Percentiles rank a stretch among this genome's conserved stretches.
Conservation (phyloP, 2,329 filamentous ascomycete species). For the Rutstroemia sp. region DNA sequence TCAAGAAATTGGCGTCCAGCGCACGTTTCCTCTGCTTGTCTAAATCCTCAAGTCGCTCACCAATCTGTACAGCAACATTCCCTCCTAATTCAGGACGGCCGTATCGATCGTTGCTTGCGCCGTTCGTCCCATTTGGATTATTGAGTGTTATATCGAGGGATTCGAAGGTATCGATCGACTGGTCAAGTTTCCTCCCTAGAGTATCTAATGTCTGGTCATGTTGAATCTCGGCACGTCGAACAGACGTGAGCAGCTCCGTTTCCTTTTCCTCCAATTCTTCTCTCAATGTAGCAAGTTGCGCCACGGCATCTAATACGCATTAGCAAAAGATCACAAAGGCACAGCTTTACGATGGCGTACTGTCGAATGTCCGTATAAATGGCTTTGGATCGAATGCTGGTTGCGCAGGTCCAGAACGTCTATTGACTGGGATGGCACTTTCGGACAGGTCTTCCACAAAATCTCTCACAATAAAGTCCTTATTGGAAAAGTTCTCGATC, state of each 20-base stretch:
- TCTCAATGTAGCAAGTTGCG: slow-evolving; percentile 61
- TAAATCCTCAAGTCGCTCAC: slow-evolving; percentile 86
- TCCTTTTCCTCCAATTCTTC: slow-evolving; percentile 86
- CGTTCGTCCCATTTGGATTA: slow-evolving; percentile 40
- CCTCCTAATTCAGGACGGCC: slow-evolving; percentile 55
- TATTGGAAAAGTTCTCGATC: slow-evolving; percentile 78
- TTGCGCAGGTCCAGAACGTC: slow-evolving; percentile 63
- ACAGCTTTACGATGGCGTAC: slow-evolving; percentile 32
- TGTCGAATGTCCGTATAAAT: slow-evolving; percentile 89
- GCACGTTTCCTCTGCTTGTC: slow-evolving; percentile 86
- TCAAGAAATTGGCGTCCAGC: slow-evolving; percentile 87
- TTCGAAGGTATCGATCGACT: slow-evolving; percentile 88
- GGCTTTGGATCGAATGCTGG: slow-evolving; percentile 88
- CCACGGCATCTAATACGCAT: slow-evolving; percentile 46
- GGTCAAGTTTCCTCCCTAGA: slow-evolving; percentile 80
- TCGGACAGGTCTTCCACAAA: slow-evolving; percentile 93
- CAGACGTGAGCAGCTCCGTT: slow-evolving; percentile 83
- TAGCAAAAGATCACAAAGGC: not conserved
- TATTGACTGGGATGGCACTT: slow-evolving; percentile 67
- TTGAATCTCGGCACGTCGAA: slow-evolving; percentile 83
- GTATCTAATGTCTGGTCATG: slow-evolving; percentile 88
- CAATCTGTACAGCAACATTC: slow-evolving; percentile 89
- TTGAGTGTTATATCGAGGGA: slow-evolving; percentile 79
- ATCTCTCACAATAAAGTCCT: slow-evolving; percentile 96
- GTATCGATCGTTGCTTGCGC: slow-evolving; percentile 37